Evolutionary conservation across 2,329 filamentous ascomycete species (phyloP).

Genomic region (Periconia digitata): DNA sequence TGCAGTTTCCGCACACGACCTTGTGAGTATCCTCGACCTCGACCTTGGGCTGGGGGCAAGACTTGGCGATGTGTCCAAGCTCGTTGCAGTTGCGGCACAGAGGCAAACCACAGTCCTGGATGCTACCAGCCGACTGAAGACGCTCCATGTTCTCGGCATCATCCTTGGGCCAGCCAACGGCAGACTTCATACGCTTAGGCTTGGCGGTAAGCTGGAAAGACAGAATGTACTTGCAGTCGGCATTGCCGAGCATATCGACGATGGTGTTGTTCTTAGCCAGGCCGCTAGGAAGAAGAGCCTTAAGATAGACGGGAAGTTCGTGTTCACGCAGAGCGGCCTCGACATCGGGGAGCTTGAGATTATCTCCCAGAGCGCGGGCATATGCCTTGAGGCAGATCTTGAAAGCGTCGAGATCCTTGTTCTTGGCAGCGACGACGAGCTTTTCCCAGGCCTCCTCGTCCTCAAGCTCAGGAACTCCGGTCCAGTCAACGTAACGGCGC

Average conservation of each 20-base stretch:
- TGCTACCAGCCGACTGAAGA: conserved; percentile 66
- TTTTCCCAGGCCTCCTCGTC: conserved; percentile 54
- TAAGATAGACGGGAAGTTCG: conserved; percentile 52
- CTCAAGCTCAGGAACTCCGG: conserved; percentile 48
- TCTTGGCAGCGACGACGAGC: conserved; percentile 52
- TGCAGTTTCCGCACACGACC: conserved; percentile 67
- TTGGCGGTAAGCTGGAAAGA: conserved; percentile 63
- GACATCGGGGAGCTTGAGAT: conserved; percentile 50
- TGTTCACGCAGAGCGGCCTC: conserved; percentile 55
- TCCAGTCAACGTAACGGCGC: conserved; percentile 37
- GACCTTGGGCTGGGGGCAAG: conserved; percentile 60
- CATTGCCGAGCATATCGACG: conserved; percentile 57
- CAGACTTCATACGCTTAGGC: conserved; percentile 56
- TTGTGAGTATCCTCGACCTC: conserved; percentile 50
- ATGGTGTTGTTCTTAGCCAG: conserved; percentile 50
- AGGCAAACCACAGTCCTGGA: conserved; percentile 60
- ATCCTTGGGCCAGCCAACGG: conserved; percentile 60
- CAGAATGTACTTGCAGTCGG: conserved; percentile 65
- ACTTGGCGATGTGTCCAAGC: conserved; percentile 63
- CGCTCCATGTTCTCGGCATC: conserved; percentile 64
- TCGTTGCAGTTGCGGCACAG: conserved; percentile 67
- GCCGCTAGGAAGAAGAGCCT: conserved; percentile 50
- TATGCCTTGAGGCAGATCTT: conserved; percentile 51
- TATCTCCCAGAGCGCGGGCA: conserved; percentile 43
- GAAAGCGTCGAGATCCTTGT: conserved; percentile 55